Evolutionary conservation across 2,329 filamentous ascomycete species (phyloP).

Genomic region (Colletotrichum sp.): DNA sequence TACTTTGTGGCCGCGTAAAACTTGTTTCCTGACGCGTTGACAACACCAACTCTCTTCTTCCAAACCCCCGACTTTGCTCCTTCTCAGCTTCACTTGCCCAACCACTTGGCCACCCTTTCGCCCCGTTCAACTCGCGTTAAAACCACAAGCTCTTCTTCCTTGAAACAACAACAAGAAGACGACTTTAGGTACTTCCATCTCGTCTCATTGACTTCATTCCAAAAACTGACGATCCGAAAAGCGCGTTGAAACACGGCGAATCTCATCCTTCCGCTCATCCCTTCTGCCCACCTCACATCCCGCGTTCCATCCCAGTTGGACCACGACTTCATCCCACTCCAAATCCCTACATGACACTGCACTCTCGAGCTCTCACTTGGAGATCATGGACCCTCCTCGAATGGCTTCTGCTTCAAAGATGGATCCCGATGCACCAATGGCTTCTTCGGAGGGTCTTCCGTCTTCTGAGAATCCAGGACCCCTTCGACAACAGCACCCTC

Average conservation of each 20-base stretch:
- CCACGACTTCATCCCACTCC: not conserved
- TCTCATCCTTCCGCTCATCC: no score
- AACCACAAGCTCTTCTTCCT: not conserved
- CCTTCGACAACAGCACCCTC: not conserved
- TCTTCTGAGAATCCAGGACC: not conserved
- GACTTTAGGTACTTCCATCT: not conserved
- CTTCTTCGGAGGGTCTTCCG: not conserved
- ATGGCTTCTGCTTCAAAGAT: not conserved
- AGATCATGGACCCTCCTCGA: not conserved
- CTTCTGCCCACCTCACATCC: not conserved
- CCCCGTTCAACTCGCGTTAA: not conserved
- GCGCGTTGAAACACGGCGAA: not conserved
- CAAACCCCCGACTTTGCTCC: not conserved
- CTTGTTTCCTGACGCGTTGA: not conserved
- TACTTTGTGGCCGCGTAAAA: not conserved
- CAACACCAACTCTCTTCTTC: not conserved
- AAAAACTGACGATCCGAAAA: not conserved
- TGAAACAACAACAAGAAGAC: not conserved
- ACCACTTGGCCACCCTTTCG: not conserved
- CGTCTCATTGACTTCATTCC: accelerated
- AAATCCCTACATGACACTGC: not conserved
- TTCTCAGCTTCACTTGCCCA: not conserved
- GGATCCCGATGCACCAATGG: not conserved
- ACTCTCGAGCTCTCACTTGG: not conserved
- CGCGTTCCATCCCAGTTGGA: not conserved